Percentiles rank a stretch among this genome's conserved stretches.
These are phyloP conservation scores for Phallus indusiatus DNA, from an alignment of 768 basidiomycete genomes.

Conservation along the genomic window DNA sequence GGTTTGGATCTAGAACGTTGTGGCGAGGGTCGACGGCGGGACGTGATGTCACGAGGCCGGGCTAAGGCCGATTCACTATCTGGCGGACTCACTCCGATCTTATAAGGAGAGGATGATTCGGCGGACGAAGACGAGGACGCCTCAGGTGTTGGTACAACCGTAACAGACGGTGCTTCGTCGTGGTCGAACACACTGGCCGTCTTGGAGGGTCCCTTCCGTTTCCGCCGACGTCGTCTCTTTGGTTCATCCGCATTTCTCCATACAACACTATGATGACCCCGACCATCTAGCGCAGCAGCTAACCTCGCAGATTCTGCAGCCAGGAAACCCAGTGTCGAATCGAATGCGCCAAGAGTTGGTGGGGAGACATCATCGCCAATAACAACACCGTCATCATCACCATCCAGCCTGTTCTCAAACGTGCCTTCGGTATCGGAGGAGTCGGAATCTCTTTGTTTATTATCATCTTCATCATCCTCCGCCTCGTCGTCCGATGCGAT, in stretches of 20 bases:
- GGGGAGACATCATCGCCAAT: conserved; percentile 19
- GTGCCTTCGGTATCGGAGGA: conserved; percentile 32
- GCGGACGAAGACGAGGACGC: conserved; percentile 5
- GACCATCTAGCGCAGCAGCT: conserved; percentile 27
- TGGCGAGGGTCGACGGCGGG: not conserved
- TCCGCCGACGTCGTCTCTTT: conserved; percentile 27
- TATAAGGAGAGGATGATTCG: not conserved
- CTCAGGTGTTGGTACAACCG: conserved; percentile 5
- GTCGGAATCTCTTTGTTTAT: conserved; percentile 7
- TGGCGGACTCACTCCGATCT: not conserved
- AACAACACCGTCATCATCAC: conserved; percentile 15
- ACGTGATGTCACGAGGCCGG: not conserved
- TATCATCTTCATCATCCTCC: conserved; percentile 11
- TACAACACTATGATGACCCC: conserved; percentile 23
- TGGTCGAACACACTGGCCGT: not conserved
- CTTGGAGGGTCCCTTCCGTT: conserved; percentile 10
- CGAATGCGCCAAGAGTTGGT: conserved; percentile 65
- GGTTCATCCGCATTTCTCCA: conserved; percentile 30
- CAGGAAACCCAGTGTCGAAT: conserved; percentile 66
- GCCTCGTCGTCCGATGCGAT: conserved; percentile 20
- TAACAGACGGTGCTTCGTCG: not conserved
- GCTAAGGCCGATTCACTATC: not conserved
- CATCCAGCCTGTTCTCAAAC: conserved; percentile 17
- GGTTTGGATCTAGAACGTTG: conserved; percentile 23
- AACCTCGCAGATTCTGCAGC: conserved; percentile 58